Evolutionary conservation across 192 early-diverging fungal species (phyloP).

Genomic region (Entophlyctis helioformis): DNA sequence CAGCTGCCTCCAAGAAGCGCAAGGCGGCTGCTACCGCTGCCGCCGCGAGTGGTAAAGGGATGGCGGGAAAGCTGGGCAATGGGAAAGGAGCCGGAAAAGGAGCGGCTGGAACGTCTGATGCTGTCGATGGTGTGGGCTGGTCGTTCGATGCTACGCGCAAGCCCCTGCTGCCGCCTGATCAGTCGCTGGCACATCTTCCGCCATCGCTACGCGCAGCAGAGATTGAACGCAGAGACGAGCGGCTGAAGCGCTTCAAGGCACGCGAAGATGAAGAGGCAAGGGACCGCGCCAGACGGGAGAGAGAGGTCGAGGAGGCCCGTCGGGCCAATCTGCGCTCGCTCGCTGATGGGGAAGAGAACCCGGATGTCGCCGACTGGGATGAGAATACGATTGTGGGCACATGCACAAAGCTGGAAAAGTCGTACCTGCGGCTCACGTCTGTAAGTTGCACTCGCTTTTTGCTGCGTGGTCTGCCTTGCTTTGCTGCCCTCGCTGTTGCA

Average conservation of each 20-base stretch:
- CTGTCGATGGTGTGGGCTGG: neutral
- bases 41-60: neutral
- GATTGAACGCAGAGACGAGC: conserved; percentile 2
- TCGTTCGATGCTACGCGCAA: no score
- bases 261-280: conserved; percentile 2
- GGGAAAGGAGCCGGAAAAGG: neutral
- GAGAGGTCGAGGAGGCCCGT: conserved; percentile 1
- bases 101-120: conserved; percentile 6
- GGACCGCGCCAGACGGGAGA: neutral
- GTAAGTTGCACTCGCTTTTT: no score
- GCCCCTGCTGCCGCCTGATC: no score
- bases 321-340: conserved; percentile 5
- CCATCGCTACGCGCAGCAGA: no score
- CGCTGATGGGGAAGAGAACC: conserved; percentile 23
- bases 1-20: no score
- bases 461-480: no score
- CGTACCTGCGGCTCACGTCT: conserved; percentile 83
- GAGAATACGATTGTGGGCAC: conserved; percentile 83
- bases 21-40: no score
- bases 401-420: conserved; percentile 73
- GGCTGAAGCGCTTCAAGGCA: conserved; percentile 18
- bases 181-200: no score
- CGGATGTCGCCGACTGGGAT: conserved; percentile 69
- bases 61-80: neutral
- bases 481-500: no score